These are phyloP conservation scores for Malassezia japonica DNA, from an alignment of 1,284 basidiomycete genomes.

Conservation along the genomic window DNA sequence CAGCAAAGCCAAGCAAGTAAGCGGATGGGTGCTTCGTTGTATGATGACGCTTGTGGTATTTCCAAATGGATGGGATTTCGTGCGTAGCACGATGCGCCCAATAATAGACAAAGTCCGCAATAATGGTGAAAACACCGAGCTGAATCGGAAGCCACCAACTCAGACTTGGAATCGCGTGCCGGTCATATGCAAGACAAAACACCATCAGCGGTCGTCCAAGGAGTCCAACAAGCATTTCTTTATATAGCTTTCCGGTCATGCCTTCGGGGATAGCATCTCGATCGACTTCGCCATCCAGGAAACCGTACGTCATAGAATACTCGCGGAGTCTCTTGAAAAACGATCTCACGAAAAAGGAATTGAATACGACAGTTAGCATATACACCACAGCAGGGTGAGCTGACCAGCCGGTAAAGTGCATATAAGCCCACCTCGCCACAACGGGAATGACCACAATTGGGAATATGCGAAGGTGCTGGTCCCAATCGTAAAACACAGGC, in stretches of 20 bases:
- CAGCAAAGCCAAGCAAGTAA: slow-evolving; percentile 27
- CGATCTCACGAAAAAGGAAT: slow-evolving; percentile 21
- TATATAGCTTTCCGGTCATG: slow-evolving; percentile 17
- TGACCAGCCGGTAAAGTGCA: slow-evolving; percentile 21
- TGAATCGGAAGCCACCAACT: slow-evolving; percentile 20
- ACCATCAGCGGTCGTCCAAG: slow-evolving; percentile 9
- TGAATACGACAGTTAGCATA: slow-evolving; percentile 20
- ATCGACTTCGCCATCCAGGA: slow-evolving; percentile 22
- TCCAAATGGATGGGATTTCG: slow-evolving; percentile 28
- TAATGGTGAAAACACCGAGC: slow-evolving; percentile 15
- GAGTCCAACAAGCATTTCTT: slow-evolving; percentile 4
- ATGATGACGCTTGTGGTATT: slow-evolving; percentile 27
- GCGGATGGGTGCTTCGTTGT: slow-evolving; percentile 34
- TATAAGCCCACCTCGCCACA: slow-evolving; percentile 25
- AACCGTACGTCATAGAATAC: slow-evolving; percentile 24
- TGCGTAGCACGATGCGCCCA: slow-evolving; percentile 38
- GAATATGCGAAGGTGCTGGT: slow-evolving; percentile 26
- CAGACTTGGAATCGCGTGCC: slow-evolving; percentile 1
- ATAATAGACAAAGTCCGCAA: slow-evolving; percentile 34
- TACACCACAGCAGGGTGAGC: slow-evolving; percentile 25
- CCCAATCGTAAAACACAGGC: slow-evolving; percentile 23
- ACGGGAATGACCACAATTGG: slow-evolving; percentile 24
- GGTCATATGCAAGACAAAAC: slow-evolving; percentile 15
- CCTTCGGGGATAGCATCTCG: slow-evolving; percentile 32
- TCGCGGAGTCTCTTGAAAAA: slow-evolving; percentile 18